Evolutionary conservation across 352 stramenopile genomes (phyloP).

Genomic region (Phytopythium cucurbitacearum): DNA sequence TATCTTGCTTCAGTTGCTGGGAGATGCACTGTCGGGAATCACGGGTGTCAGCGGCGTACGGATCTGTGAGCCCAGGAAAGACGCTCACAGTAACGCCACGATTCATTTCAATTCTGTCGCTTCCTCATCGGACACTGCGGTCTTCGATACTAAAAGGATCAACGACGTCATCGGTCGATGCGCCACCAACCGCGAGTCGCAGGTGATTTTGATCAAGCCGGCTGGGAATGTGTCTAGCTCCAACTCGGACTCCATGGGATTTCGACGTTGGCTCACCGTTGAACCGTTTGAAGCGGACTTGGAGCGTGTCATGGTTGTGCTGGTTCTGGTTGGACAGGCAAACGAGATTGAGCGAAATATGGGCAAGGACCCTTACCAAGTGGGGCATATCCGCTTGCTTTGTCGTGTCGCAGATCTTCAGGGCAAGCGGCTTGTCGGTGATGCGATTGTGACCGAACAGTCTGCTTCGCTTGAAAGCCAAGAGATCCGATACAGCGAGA

Average conservation of each 20-base stretch:
- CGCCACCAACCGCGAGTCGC: background rate
- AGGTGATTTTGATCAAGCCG: background rate
- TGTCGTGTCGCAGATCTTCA: background rate
- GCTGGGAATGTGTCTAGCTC: no score
- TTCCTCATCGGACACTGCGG: no score
- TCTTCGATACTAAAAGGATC: background rate
- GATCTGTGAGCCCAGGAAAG: background rate
- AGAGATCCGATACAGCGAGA: no score
- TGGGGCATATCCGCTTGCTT: background rate
- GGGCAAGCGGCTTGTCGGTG: background rate
- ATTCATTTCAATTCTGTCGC: no score
- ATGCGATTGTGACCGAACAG: background rate
- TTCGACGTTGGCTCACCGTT: no score
- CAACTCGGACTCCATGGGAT: no score
- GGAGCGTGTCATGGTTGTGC: background rate
- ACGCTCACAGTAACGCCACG: no score
- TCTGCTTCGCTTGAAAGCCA: no score
- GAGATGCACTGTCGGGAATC: background rate
- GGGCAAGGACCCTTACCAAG: background rate
- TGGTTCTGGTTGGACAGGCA: background rate
- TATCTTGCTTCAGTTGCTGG: background rate
- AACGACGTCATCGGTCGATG: background rate
- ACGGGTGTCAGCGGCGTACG: background rate
- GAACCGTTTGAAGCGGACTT: no score
- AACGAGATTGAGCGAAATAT: background rate